Evolutionary conservation across 441 rosid genomes (phyloP).

Genomic region (Pelargonium cotyledonis): DNA sequence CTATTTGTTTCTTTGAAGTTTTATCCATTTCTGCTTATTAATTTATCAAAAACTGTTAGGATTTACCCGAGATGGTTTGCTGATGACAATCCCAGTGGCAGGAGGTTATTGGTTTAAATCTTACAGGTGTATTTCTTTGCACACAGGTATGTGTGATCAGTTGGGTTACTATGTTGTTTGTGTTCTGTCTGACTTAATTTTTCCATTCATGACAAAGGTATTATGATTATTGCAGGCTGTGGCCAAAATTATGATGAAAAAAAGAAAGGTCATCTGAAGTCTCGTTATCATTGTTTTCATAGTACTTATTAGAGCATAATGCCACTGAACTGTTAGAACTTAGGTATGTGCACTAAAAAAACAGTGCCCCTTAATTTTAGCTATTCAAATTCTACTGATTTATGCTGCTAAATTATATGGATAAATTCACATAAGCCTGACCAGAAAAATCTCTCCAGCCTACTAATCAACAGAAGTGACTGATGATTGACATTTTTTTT

Average conservation of each 20-base stretch:
- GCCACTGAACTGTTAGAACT: too few relatives aligned
- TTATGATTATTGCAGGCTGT: slow-evolving; percentile 63
- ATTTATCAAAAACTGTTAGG: slow-evolving; percentile 37
- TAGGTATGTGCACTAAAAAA: too few relatives aligned
- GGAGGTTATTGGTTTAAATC: slow-evolving; percentile 40
- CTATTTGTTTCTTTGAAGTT: background rate
- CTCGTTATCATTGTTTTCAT: too few relatives aligned
- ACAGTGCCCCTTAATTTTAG: too few relatives aligned
- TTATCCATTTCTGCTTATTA: background rate
- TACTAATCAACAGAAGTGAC: too few relatives aligned
- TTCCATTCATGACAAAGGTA: slow-evolving; percentile 20
- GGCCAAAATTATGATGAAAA: slow-evolving; percentile 87
- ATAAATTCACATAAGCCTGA: too few relatives aligned
- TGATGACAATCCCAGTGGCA: slow-evolving; percentile 93
- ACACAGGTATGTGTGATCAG: slow-evolving; percentile 54
- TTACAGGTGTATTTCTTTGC: slow-evolving; percentile 88
- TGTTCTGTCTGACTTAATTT: slow-evolving; percentile 1
- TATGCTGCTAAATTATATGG: too few relatives aligned
- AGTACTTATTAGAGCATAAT: too few relatives aligned
- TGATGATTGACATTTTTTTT: too few relatives aligned
- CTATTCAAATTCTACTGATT: too few relatives aligned
- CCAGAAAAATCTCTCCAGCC: too few relatives aligned
- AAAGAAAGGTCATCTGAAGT: slow-evolving; percentile 51
- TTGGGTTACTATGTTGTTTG: background rate
- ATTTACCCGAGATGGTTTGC: slow-evolving; percentile 73